Evolutionary conservation across 305 asterid genomes (phyloP).

Genomic region (Petunia hybrid): DNA sequence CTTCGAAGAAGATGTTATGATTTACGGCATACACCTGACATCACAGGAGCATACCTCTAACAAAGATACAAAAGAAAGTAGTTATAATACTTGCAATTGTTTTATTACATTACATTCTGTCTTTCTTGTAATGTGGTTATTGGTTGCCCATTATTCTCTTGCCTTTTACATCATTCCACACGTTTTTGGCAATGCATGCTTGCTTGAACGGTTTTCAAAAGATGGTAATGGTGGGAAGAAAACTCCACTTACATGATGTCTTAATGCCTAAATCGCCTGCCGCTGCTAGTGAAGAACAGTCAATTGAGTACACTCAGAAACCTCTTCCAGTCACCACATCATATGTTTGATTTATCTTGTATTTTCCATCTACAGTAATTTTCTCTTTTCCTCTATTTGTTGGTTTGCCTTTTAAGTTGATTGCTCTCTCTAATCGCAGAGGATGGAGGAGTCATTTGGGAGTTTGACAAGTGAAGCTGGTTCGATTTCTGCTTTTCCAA

Average conservation of each 20-base stretch:
- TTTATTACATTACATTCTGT: neutral
- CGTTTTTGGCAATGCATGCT: neutral
- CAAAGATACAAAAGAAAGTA: neutral
- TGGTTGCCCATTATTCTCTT: neutral
- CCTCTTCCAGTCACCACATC: neutral
- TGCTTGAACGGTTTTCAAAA: neutral
- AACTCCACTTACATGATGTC: neutral
- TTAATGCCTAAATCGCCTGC: neutral
- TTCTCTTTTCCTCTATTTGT: neutral
- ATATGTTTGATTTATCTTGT: constrained; percentile 19
- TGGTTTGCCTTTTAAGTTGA: neutral
- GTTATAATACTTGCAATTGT: neutral
- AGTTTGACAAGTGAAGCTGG: constrained; percentile 62
- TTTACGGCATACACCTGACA: neutral
- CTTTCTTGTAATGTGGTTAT: neutral
- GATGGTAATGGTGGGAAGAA: neutral
- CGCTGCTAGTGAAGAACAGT: constrained; percentile 1
- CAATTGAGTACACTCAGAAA: neutral
- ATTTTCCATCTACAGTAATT: neutral
- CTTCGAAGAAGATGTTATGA: neutral
- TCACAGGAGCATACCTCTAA: neutral
- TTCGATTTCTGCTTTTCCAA: neutral
- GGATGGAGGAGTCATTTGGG: constrained; percentile 86
- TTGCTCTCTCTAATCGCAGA: constrained; percentile 48
- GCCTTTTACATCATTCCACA: neutral